Conservation (phyloP, 2,329 filamentous ascomycete species). For the Phymatotrichopsis omnivora region DNA sequence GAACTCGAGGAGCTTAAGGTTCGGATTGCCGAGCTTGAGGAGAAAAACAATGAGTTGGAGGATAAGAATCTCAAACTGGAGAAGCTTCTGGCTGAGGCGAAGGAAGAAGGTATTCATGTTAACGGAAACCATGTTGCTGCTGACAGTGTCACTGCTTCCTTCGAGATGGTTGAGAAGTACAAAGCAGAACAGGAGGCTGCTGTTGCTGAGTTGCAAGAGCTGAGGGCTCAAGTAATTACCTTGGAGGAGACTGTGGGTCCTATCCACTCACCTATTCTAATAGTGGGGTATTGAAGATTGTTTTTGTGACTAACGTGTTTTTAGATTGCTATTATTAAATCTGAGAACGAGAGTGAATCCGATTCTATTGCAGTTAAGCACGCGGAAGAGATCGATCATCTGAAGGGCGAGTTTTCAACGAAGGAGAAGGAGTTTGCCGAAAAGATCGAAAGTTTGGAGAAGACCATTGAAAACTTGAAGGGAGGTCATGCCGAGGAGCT, state of each 20-base stretch:
- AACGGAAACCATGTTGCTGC: not conserved
- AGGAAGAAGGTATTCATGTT: slow-evolving; percentile 8
- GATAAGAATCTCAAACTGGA: slow-evolving; percentile 3
- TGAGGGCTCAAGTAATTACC: slow-evolving; percentile 15
- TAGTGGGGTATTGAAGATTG: slow-evolving; percentile 7
- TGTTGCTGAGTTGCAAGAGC: slow-evolving; percentile 17
- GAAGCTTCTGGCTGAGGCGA: slow-evolving; percentile 14
- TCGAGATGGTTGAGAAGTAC: slow-evolving; percentile 3
- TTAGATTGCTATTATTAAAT: slow-evolving; percentile 20
- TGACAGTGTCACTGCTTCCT: not conserved
- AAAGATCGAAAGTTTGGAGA: slow-evolving; percentile 20
- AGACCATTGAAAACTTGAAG: slow-evolving; percentile 16
- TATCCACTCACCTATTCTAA: not conserved
- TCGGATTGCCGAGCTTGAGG: slow-evolving; percentile 22
- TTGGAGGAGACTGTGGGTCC: slow-evolving; percentile 22
- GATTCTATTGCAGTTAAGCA: slow-evolving; percentile 16
- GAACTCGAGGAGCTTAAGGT: slow-evolving; percentile 22
- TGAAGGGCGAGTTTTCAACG: slow-evolving; percentile 14
- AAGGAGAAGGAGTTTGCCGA: slow-evolving; percentile 18
- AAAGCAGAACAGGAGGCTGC: slow-evolving; percentile 19
- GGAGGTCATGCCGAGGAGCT: slow-evolving; percentile 23
- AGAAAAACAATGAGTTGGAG: slow-evolving; percentile 19
- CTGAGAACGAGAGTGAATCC: slow-evolving; percentile 17
- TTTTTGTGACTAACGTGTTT: too few relatives aligned
- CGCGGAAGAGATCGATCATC: slow-evolving; percentile 16